Conservation (phyloP, 208 protist species). For the Strigomonas culicis region DNA sequence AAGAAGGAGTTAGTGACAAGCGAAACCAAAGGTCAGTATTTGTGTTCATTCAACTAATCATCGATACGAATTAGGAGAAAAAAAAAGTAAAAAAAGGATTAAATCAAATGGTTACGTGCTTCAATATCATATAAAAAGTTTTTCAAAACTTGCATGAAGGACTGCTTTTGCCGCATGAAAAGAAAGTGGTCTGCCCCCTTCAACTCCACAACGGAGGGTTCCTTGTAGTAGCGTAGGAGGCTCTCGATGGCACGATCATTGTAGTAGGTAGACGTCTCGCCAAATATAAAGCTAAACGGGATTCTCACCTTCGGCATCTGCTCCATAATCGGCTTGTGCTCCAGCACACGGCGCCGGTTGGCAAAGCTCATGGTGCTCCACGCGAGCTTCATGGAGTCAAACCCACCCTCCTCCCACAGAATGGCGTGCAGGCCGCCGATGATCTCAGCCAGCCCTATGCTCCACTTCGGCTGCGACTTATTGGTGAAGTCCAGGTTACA, state of each 20-base stretch:
- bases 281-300: constrained; percentile 28
- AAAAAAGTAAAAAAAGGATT: constrained; percentile 1
- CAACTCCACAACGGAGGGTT: constrained; percentile 31
- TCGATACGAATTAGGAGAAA: too few species aligned
- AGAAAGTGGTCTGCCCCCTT: constrained; percentile 37
- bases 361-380: constrained; percentile 13
- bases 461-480: constrained; percentile 21
- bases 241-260: constrained; percentile 12
- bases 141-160: constrained; percentile 24
- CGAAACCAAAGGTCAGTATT: not conserved
- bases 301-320: constrained; percentile 22
- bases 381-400: constrained; percentile 15
- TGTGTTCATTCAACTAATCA: not conserved
- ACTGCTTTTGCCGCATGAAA: constrained; percentile 34
- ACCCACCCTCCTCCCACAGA: constrained; percentile 28
- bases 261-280: constrained; percentile 33
- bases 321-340: constrained; percentile 24
- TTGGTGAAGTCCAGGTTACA: constrained; percentile 31
- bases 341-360: constrained; percentile 15
- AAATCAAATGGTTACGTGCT: constrained; percentile 4
- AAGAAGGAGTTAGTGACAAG: not conserved
- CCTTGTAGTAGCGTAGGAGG: constrained; percentile 23
- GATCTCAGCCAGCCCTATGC: constrained; percentile 34
- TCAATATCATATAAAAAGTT: constrained; percentile 29
- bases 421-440: constrained; percentile 25